Percentiles rank a stretch among this genome's conserved stretches.
Evolutionary conservation across 2,329 filamentous ascomycete species (phyloP).

Genomic region (Colletotrichum limetticola): DNA sequence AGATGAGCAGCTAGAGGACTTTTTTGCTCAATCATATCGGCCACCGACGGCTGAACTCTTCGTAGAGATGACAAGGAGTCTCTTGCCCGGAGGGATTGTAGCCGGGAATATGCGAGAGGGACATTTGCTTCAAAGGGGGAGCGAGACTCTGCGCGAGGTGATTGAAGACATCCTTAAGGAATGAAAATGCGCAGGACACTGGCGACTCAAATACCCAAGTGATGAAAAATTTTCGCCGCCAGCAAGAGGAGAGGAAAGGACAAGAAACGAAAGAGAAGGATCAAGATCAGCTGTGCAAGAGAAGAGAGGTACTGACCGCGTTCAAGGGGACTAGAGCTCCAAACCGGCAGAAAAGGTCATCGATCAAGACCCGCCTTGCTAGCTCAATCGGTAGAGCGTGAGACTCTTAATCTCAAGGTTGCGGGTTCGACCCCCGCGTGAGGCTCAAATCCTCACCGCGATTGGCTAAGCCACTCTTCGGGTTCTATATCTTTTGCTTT

Average conservation of each 20-base stretch:
- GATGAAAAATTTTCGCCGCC: not conserved
- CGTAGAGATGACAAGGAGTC: slow-evolving; percentile 33
- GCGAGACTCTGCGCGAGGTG: not conserved
- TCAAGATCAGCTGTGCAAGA: no score
- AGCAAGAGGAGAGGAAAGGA: not conserved
- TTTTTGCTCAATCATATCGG: slow-evolving; percentile 39
- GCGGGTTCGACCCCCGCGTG: slow-evolving; percentile 41
- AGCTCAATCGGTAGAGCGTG: slow-evolving; percentile 80
- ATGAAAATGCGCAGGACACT: not conserved
- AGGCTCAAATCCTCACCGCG: slow-evolving; percentile 37
- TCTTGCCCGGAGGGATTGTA: slow-evolving; percentile 41
- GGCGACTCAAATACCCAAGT: not conserved
- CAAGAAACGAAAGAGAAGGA: not conserved
- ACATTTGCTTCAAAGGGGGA: not conserved
- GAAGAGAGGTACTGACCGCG: not conserved
- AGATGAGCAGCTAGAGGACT: slow-evolving; percentile 39
- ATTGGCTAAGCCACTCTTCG: slow-evolving; percentile 1
- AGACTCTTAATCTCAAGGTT: slow-evolving; percentile 66
- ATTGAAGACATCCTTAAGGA: not conserved
- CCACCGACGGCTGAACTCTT: slow-evolving; percentile 25
- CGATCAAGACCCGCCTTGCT: slow-evolving; percentile 46
- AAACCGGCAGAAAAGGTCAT: not conserved
- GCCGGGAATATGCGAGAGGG: slow-evolving; percentile 29
- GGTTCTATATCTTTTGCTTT: not conserved
- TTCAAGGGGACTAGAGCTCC: fast-evolving